phyloP scores from a whole-genome alignment of 768 basidiomycete species.

The Lactarius tabidus region DNA sequence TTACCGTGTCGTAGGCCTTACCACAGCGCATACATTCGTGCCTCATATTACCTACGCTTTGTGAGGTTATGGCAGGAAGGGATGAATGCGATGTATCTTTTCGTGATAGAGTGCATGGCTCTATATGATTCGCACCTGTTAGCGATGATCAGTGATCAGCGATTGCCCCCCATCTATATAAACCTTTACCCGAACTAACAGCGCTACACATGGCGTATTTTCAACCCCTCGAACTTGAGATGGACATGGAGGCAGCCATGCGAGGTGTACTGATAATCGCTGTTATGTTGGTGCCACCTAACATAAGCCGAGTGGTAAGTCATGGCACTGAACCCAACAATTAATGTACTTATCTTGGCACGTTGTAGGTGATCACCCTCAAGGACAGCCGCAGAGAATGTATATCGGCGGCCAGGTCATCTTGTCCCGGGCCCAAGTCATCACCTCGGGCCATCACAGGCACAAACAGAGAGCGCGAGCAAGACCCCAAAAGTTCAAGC shows the following conservation, averaged over 20 bases:
- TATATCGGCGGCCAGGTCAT: no score
- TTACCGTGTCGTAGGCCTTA: no score
- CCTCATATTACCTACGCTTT: no score
- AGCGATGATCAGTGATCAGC: background rate
- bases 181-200: background rate
- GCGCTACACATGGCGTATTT: background rate
- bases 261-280: background rate
- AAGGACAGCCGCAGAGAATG: rapidly evolving
- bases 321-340: no score
- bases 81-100: no score
- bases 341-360: background rate
- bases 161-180: background rate
- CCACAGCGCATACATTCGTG: no score
- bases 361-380: background rate
- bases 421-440: no score
- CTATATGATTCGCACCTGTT: background rate
- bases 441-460: no score
- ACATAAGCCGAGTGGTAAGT: background rate
- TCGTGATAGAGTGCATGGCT: no score
- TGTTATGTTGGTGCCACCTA: background rate
- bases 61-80: no score
- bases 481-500: no score
- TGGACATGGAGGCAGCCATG: background rate
- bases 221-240: background rate
- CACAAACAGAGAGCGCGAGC: no score